These are phyloP conservation scores for Prosopis cineraria DNA, from an alignment of 306 rosid species.

Conservation along the genomic window DNA sequence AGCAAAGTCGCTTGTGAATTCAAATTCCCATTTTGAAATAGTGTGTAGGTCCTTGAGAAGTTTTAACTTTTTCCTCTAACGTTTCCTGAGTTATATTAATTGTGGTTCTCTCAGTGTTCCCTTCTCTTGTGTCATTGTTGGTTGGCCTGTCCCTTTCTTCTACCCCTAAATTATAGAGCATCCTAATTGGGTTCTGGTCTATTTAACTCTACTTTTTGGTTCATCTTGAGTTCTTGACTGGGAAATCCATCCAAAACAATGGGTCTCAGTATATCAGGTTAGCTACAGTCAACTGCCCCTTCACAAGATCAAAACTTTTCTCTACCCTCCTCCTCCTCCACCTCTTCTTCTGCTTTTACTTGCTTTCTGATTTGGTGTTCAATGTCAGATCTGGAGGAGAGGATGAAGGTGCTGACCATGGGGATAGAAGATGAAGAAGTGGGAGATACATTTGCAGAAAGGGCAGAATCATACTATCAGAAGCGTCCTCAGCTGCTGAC, in stretches of 20 bases:
- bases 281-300: background rate
- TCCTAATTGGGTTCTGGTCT: slow-evolving; percentile 32
- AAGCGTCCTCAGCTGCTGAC: slow-evolving; percentile 84
- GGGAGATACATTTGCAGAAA: slow-evolving; percentile 80
- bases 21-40: slow-evolving; percentile 28
- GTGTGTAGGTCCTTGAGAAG: background rate
- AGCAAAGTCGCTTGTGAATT: background rate
- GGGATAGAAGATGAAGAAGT: slow-evolving; percentile 41
- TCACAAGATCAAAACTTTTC: background rate
- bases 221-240: slow-evolving; percentile 7
- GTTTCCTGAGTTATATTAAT: slow-evolving; percentile 25
- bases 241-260: slow-evolving; percentile 4
- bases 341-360: background rate
- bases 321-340: background rate
- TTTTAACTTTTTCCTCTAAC: slow-evolving; percentile 16
- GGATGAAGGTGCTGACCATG: slow-evolving; percentile 62
- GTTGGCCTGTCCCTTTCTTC: slow-evolving; percentile 46
- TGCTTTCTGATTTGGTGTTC: slow-evolving; percentile 1
- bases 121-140: slow-evolving; percentile 35
- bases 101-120: slow-evolving; percentile 40
- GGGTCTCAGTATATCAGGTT: slow-evolving; percentile 43
- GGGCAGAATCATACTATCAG: slow-evolving; percentile 88
- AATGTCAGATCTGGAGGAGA: slow-evolving; percentile 78
- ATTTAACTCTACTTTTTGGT: slow-evolving; percentile 28
- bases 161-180: slow-evolving; percentile 21